phyloP scores from a whole-genome alignment of 176 grass and related monocot species.

The Ensete ventricosum region DNA sequence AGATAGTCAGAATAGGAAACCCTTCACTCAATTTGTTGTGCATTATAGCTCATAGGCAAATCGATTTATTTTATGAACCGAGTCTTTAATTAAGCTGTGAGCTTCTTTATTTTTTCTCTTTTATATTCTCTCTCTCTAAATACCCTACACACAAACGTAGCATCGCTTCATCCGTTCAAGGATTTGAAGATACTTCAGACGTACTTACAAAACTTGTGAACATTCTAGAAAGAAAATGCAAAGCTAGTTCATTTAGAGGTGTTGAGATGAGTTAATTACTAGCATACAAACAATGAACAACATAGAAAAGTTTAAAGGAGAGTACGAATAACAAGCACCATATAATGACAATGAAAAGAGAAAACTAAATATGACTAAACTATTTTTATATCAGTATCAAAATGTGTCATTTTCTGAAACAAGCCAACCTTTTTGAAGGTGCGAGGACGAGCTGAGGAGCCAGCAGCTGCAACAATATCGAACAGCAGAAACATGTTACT shows the following conservation, averaged over 20 bases:
- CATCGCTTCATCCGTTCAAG: background rate
- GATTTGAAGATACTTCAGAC: background rate
- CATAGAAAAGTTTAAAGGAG: background rate
- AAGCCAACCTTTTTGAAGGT: constrained; percentile 7
- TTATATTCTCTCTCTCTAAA: background rate
- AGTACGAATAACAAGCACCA: background rate
- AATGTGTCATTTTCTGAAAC: background rate
- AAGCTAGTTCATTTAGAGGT: too few relatives aligned
- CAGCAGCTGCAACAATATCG: constrained; percentile 1
- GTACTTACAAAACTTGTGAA: background rate
- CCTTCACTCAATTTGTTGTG: too few relatives aligned
- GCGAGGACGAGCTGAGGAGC: constrained; percentile 13
- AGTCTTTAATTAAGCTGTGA: too few relatives aligned
- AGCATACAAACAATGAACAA: background rate
- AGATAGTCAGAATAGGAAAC: too few relatives aligned
- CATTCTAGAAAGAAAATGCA: background rate
- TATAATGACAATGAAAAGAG: background rate
- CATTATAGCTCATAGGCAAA: too few relatives aligned
- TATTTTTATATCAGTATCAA: background rate
- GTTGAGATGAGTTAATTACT: too few relatives aligned
- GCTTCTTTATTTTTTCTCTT: too few relatives aligned
- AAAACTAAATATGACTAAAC: background rate
- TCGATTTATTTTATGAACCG: too few relatives aligned
- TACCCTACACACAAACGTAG: background rate
- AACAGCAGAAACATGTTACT: background rate